Evolutionary conservation across 495 filamentous ascomycete species (phyloP).

Genomic region (Penicillium manginii): DNA sequence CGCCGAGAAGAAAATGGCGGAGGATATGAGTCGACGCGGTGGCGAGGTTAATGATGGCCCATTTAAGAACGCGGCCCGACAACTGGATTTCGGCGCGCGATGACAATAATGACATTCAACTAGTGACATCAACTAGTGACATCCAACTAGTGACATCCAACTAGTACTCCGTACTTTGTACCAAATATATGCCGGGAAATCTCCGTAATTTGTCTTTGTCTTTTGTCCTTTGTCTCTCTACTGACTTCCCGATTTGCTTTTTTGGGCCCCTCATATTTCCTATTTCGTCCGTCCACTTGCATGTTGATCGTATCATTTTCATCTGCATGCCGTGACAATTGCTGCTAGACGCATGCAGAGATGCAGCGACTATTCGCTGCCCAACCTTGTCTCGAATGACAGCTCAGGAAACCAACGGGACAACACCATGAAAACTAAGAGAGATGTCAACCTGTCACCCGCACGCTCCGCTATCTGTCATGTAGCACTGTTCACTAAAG

Average conservation of each 20-base stretch:
- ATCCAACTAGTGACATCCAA: background rate
- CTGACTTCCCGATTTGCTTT: background rate
- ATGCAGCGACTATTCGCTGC: constrained; percentile 13
- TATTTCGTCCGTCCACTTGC: background rate
- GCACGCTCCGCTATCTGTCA: constrained; percentile 23
- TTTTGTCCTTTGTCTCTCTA: background rate
- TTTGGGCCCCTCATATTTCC: background rate
- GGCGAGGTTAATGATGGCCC: constrained; percentile 70
- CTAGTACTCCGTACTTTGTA: background rate
- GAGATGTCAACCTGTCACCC: constrained; percentile 1
- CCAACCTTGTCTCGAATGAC: constrained; percentile 12
- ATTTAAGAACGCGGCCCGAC: constrained; percentile 77
- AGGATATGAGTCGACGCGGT: constrained; percentile 80
- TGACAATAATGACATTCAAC: constrained; percentile 33
- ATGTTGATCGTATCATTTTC: background rate
- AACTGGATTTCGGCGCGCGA: constrained; percentile 72
- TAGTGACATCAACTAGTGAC: constrained; percentile 31
- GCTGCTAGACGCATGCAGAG: constrained; percentile 12
- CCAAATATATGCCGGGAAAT: background rate
- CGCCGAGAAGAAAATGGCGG: constrained; percentile 73
- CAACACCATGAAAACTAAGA: background rate
- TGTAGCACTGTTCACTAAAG: constrained; percentile 14
- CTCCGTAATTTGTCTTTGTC: background rate
- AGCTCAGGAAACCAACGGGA: constrained; percentile 6
- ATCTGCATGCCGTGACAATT: background rate